Conservation (phyloP, 228 moss, liverwort and hornwort genomes). For the Sphagnum magellanicum region DNA sequence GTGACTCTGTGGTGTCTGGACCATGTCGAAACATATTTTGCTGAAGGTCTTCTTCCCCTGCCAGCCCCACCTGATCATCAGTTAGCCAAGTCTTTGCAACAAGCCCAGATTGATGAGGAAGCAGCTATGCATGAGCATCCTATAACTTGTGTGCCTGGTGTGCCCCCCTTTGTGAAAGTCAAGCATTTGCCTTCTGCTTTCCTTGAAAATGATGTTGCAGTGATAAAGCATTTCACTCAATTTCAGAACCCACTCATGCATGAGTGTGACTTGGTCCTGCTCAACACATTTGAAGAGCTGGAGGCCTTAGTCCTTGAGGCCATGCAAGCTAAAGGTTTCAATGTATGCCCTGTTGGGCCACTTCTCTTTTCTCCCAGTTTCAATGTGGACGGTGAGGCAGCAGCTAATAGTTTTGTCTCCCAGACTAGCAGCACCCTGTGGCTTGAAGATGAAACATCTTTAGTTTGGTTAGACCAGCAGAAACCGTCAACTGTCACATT, state of each 20-base stretch:
- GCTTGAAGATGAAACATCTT: conserved; percentile 8
- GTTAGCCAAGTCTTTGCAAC: not conserved
- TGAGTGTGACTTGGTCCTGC: conserved; percentile 9
- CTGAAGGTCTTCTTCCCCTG: conserved; percentile 8
- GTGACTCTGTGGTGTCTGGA: not conserved
- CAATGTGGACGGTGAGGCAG: not conserved
- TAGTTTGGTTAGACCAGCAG: conserved; percentile 12
- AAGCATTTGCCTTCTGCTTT: conserved; percentile 10
- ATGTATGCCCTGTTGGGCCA: conserved; percentile 16
- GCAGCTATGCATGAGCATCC: not conserved
- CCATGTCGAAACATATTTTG: conserved; percentile 3
- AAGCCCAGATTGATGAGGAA: conserved; percentile 16
- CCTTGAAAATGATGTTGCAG: conserved; percentile 12
- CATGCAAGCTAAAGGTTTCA: conserved; percentile 6
- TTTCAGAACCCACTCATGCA: not conserved
- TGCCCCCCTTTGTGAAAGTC: conserved; percentile 11
- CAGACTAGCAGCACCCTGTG: conserved; percentile 8
- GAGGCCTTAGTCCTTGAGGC: conserved; percentile 7
- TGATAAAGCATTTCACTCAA: not conserved
- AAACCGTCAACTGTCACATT: conserved; percentile 3
- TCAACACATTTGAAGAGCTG: conserved; percentile 14
- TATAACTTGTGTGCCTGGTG: conserved; percentile 11
- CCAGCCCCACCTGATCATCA: conserved; percentile 12
- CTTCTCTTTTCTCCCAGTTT: conserved; percentile 8
- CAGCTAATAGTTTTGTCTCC: not conserved